Evolutionary conservation across 495 filamentous ascomycete species (phyloP), one percentile per base, ranked within the genome.

Genomic region (Oleoguttula mirabilis): DNA sequence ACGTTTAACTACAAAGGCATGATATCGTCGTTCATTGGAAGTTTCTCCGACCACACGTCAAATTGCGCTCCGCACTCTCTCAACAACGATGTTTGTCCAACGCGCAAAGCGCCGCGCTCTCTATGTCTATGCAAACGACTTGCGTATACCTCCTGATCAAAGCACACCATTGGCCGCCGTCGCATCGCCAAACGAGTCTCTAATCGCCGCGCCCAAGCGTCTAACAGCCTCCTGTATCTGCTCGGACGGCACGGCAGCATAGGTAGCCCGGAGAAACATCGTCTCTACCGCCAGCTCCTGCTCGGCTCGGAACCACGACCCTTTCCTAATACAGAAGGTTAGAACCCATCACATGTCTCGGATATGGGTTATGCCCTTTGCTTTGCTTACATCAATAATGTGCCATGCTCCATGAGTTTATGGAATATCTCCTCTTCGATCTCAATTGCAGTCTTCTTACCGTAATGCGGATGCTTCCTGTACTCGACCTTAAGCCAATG

Each of bases 391-490:
- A 79, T 82, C 16, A 88, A 59, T 15, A 98, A 69, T 21, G 87
- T 82, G 25, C 80, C 75, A 41, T 76, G 69, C 3, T 73, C 66
- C 30, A 95, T 73, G 37, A 77, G 72, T 14, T 70, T 66, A 38
- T 79, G 53, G 69, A 90, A 96, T 36, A 98, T 79, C 28, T 80
- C 76, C 39, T 92, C 80, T 60, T 98, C 90, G 21, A 96, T 79
- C 10, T 73, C 71, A 15, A 75, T 60, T 48, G 82, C 66, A 22
- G 60, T 68, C 15, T 62, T 58, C 2, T 68, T 66, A 7, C 41
- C 47, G 24, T 50, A 59, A 21, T 63, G 45, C 0, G 86, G 88
- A 61, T 95, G 87, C 43, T 76, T 75, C 21, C 62, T 66, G 63
- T 76, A 79, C 55, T 90, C 72, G 14, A 98, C 65, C 41, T 78